Evolutionary conservation across 306 rosid genomes (phyloP), one percentile per base, ranked within the genome.

Genomic region (Prunus dulcis): DNA sequence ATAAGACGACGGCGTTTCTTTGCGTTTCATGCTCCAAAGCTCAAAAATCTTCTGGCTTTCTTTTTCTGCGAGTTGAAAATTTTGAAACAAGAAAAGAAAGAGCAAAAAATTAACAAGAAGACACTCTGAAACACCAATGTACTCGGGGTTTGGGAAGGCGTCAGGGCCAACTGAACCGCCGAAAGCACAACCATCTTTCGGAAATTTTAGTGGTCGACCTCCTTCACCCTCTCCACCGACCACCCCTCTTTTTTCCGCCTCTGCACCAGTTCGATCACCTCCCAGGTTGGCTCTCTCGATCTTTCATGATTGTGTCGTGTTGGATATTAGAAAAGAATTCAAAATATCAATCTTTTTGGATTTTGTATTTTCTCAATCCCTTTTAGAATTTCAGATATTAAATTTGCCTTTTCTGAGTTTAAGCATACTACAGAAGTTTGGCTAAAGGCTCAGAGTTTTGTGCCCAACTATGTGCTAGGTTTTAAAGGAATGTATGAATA

Each of bases 91-190:
- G 2, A 19, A 4, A 12, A 51, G 20, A 19, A 15, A 28, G 74
- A 51, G 27, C 25, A 27, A 70, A 51, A 23, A 23, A 66, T 19
- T 45, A 58, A 53, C 63, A 50, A 61, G 66, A 72, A 51, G 77
- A 77, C 55, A 28, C 45, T 68, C 27, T 30, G 45, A 69, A 34
- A 27, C 62, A 50, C 61, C 28, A 12, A 71, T 85, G 75, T 86
- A 77, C 56, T 2, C 0, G 51, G 93, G 96, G 22, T 91, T 91
- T 50, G 87, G 89, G 38, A 81, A 78, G 85, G 68, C 46, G 55
- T 85, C 92, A 4, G 98, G 98, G 8, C 98, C 98, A 49, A 6
- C 66, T 4, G 61, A 6, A 17, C 86, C 85, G 22, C 85, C 82
- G 46, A 63, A 69, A 56, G 56, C 87, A 6, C 82, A n/a, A 69